Base-by-base conservation (phyloP, 371 early-diverging fungal genomes). In the Syncephalastrum monosporum region DNA sequence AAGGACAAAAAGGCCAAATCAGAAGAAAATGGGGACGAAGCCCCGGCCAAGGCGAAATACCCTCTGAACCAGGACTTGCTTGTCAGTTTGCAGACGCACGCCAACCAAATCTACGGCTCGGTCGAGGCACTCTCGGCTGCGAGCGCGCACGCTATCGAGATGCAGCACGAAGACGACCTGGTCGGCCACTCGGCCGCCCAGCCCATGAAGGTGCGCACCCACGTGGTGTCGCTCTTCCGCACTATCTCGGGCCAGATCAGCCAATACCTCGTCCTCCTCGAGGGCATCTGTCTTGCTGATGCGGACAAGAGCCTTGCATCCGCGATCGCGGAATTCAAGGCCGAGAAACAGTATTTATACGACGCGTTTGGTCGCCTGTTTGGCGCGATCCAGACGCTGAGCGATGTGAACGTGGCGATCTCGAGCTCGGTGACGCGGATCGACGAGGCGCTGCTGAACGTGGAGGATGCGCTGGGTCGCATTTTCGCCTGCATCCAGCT, bases 331-430 rank as follows among this genome's bases (percentile, higher is more conserved):
- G 67, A 65, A 14, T 79, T 86, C 49, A 79, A 83, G 23, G 72
- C 82, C 59, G 64, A 64, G n/a, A 83, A 88, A 51, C 71, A 87
- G 51, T 54, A 68, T 1, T 62, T 90, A 16, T 87, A 84, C 67
- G 84, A 85, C 60, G 77, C 81, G 10, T 75, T 90, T 42, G 84
- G 87, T 0, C 71, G 75, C 5, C 64, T 90, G 25, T 83, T 89
- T 55, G 84, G 82, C 67, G 82, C 83, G 5, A 82, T 85, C 5
- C 86, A 86, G 46, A 67, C 75, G 14, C 76, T 86, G 2, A 86
- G 88, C 1, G 68, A 83, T 57, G 61, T 79, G n/a, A 60, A 67
- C 1, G 42, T 50, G 1, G 59, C 72, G 15, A 59, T 81, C 25
- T 57, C 73, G 4, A 68, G 65, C 5, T 57, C 57, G 12, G 56